These are phyloP conservation scores for Spathaspora arborariae DNA, from an alignment of 805 yeast species.

Conservation along the genomic window DNA sequence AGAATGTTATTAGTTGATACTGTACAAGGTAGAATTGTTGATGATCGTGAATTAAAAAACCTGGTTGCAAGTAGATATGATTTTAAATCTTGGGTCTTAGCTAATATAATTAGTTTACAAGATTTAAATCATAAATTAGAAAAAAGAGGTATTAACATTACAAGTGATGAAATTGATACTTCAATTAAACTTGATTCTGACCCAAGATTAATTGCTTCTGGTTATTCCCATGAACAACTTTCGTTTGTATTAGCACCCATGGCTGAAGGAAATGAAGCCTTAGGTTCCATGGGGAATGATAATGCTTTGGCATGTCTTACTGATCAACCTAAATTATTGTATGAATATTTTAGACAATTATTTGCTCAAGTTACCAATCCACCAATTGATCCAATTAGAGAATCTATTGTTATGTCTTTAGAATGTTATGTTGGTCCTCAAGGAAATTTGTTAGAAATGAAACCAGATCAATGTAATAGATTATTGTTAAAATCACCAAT, in stretches of 20 bases:
- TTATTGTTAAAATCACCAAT: conserved; percentile 81
- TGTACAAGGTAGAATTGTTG: conserved; percentile 86
- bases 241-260: conserved; percentile 82
- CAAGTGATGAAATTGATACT: conserved; percentile 22
- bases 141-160: conserved; percentile 27
- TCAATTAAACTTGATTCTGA: conserved; percentile 64
- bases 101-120: conserved; percentile 79
- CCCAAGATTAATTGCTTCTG: conserved; percentile 80
- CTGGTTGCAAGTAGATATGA: conserved; percentile 79
- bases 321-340: conserved; percentile 84
- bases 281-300: conserved; percentile 99
- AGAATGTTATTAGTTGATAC: conserved; percentile 95
- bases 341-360: conserved; percentile 92
- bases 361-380: conserved; percentile 99
- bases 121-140: conserved; percentile 64
- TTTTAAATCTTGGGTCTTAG: conserved; percentile 89
- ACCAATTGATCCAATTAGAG: conserved; percentile 97
- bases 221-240: conserved; percentile 92
- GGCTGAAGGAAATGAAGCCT: conserved; percentile 94
- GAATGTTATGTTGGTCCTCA: conserved; percentile 99
- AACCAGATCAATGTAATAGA: conserved; percentile 87
- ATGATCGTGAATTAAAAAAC: conserved; percentile 82
- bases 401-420: conserved; percentile 92
- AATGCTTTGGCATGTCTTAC: conserved; percentile 92
- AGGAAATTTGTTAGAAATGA: conserved; percentile 91